These are phyloP conservation scores for Neonectria magnoliae DNA, from an alignment of 2,329 filamentous ascomycete genomes.

Conservation along the genomic window DNA sequence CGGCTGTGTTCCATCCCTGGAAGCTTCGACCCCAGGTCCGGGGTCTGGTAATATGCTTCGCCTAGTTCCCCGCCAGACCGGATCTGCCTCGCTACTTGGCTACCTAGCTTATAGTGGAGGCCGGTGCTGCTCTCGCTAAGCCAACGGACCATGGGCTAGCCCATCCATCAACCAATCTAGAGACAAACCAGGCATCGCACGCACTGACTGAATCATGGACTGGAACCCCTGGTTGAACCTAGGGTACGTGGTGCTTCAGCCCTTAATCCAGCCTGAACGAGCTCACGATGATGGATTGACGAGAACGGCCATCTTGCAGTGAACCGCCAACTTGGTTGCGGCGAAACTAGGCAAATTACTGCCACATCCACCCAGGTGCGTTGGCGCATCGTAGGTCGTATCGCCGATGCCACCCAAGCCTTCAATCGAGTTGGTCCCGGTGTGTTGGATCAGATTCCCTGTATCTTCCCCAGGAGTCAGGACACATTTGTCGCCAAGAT, in stretches of 20 bases:
- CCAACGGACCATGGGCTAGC: background rate
- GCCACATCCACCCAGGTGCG: background rate
- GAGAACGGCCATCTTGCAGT: background rate
- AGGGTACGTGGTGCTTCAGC: background rate
- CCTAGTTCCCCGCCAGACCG: background rate
- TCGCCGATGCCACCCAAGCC: no score
- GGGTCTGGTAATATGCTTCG: background rate
- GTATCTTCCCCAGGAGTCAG: background rate
- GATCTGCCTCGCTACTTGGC: background rate
- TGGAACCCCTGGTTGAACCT: background rate
- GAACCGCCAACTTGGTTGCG: background rate
- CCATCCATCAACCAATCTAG: background rate
- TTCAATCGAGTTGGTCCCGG: background rate
- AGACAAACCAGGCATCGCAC: background rate
- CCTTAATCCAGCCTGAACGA: background rate
- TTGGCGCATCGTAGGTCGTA: background rate
- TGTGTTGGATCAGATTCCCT: background rate
- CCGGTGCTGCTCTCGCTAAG: background rate
- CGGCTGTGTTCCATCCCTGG: background rate
- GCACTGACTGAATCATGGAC: no score
- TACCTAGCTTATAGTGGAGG: background rate
- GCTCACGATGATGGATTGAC: background rate
- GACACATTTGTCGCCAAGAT: background rate
- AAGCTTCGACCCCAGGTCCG: background rate
- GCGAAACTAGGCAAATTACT: background rate